A percentile compares a stretch with the other conserved stretches of the same genome.
Conservation (phyloP, 2,329 filamentous ascomycete genomes). For the Diaporthe sp. region DNA sequence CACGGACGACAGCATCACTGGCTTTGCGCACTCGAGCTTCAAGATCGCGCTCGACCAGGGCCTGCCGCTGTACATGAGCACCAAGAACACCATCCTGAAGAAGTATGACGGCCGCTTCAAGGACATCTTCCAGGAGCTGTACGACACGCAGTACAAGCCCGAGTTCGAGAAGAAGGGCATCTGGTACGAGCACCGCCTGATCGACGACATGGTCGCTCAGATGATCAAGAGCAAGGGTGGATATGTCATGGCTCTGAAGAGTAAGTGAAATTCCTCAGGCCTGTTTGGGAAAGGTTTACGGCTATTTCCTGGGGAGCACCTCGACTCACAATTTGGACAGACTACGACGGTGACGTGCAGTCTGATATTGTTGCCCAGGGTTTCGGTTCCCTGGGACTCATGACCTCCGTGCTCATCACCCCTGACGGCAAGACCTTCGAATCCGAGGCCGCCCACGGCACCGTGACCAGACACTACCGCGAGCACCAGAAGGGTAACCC, state of each 20-base stretch:
- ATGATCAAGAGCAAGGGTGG: constrained; percentile 99
- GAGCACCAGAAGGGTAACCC: constrained; percentile 98
- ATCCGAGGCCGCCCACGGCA: constrained; percentile 97
- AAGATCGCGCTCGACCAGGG: constrained; percentile 91
- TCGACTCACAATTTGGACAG: constrained; percentile 57
- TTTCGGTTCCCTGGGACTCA: constrained; percentile 96
- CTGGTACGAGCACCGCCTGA: constrained; percentile 99
- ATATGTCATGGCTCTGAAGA: constrained; percentile 98
- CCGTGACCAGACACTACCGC: constrained; percentile 97
- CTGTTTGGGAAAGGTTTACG: background rate
- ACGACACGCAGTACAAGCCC: constrained; percentile 86
- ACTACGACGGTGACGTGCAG: constrained; percentile 99
- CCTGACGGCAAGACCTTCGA: constrained; percentile 98
- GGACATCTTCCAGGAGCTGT: constrained; percentile 99
- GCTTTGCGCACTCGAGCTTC: constrained; percentile 97
- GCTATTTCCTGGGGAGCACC: background rate
- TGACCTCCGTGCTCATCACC: constrained; percentile 98
- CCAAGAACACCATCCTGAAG: constrained; percentile 99
- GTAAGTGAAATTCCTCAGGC: constrained; percentile 64
- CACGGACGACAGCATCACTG: constrained; percentile 93
- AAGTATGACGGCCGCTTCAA: constrained; percentile 99
- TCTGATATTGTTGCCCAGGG: constrained; percentile 98
- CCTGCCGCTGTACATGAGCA: constrained; percentile 99
- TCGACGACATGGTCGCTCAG: constrained; percentile 99
- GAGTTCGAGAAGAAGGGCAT: constrained; percentile 92